Evolutionary conservation across 2,329 filamentous ascomycete genomes (phyloP), one percentile per base, ranked within the genome.

Genomic region (Colletotrichum zoysiae): DNA sequence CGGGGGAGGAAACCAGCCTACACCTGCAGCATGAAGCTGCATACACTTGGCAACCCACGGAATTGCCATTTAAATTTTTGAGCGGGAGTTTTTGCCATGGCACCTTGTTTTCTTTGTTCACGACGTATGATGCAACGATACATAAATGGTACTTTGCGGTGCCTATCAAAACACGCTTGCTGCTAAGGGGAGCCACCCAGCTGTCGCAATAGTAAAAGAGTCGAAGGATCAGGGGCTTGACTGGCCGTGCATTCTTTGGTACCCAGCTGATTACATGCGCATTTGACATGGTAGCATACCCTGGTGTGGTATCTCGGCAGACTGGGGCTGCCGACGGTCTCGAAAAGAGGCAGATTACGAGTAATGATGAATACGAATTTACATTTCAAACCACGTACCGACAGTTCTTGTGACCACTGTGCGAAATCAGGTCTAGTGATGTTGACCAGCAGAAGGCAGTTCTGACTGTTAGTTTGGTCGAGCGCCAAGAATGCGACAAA

Each of bases 1-100:
- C 7, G 79, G 81, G 8, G 79, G 68, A 64, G 79, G 70, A 66
- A 68, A 48, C 70, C 73, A 60, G 57, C 18, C 62, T 26, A 56
- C 51, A 33, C 23, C 58, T 64, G 61, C 63, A 23, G 65, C 57
- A 57, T 74, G 23, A 72, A 72, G 65, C 59, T 60, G 63, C 58
- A 55, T 42, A 40, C 23, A 18, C 38, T 40, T 42, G 50, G 50
- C 48, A 65, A 42, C 50, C 42, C 18, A 30, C 26, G 14, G 20
- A 56, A 58, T 33, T 51, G 26, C 51, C 63, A 50, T 57, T 60
- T 42, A 35, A 33, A 33, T 26, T 9, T 9, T 42, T 30, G 9
- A 73, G 64, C 66, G 73, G 70, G 63, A 62, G 70, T 71, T 73
- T 73, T 57, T 44, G 48, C 57, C 35, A 46, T 53, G 53, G 26